Base-by-base conservation (phyloP, 2,329 filamentous ascomycete species). In the Curvularia spicifera region DNA sequence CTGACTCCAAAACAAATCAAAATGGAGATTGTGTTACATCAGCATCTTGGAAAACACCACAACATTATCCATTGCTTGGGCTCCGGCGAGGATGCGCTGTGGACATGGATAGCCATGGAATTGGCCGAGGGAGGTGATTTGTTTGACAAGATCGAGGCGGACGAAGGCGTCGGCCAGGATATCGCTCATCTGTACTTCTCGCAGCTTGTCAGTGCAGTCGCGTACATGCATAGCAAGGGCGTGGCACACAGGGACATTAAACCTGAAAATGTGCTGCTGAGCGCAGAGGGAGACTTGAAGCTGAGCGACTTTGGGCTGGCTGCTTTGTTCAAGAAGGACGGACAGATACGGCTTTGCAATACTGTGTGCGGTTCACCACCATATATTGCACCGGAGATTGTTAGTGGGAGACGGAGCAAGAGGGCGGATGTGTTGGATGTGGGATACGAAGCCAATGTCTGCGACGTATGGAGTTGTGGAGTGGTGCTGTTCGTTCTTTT, bases 91-190 rank as follows among this genome's bases (percentile, higher is more conserved):
- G 93, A 99, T 74, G 72, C 83, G 0, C 80, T 89, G 18, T 99
- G 95, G 94, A 87, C 91, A 68, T 99, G 95, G 95, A 97, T 99
- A 68, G 94, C 93, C 39, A 97, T 99, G 93, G 95, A 99, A 78
- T 89, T 91, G 67, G 95, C 95, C 45, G 91, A 96, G 69, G 95
- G 95, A 42, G 95, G 95, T 10, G 95, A 99, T 75, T 83, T 99
- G 7, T 99, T 99, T 77, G 95, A 99, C 86, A 99, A 99, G 82
- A 98, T 99, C 69, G 96, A 99, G 79, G 93, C 95, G 18, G 95
- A 99, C 76, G 91, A 94, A 44, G 95, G 95, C 47, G 92, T 98
- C n/a, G 87, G 89, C 6, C 88, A 96, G 76, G 91, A 98, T 74
- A 92, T 99, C 73, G 94, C 95, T 33, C 96, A 99, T 75, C 87